These are phyloP conservation scores for Aspergillus ellipticus DNA, from an alignment of 495 filamentous ascomycete genomes.

Conservation along the genomic window DNA sequence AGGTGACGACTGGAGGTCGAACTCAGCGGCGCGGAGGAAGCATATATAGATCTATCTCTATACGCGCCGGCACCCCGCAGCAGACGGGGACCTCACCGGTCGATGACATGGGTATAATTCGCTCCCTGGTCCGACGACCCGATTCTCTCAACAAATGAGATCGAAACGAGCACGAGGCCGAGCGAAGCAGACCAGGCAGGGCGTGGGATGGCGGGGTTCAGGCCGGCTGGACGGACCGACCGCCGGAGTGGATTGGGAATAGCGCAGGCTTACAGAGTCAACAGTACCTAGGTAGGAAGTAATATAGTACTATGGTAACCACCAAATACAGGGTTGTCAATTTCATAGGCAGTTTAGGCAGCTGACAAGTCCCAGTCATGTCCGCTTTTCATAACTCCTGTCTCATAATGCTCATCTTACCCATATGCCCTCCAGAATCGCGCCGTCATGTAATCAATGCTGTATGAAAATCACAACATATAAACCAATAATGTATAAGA, in stretches of 20 bases:
- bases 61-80: not conserved
- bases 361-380: not conserved
- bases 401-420: constrained; percentile 1
- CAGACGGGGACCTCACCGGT: not conserved
- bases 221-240: constrained; percentile 30
- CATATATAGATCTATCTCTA: not conserved
- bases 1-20: not conserved
- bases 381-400: not conserved
- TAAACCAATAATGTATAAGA: not conserved
- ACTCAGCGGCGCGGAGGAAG: not conserved
- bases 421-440: not conserved
- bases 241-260: constrained; percentile 12
- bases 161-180: constrained; percentile 26
- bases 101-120: not conserved
- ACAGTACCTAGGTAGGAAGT: not conserved
- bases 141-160: not conserved
- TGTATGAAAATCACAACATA: not conserved
- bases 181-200: constrained; percentile 5
- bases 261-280: not conserved
- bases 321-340: not conserved
- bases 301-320: not conserved
- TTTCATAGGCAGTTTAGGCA: not conserved
- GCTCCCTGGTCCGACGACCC: no score
- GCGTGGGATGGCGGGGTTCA: constrained; percentile 1
- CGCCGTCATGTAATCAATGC: not conserved